These are phyloP conservation scores for Boletus insuetus DNA, from an alignment of 768 basidiomycete species.

Conservation along the genomic window DNA sequence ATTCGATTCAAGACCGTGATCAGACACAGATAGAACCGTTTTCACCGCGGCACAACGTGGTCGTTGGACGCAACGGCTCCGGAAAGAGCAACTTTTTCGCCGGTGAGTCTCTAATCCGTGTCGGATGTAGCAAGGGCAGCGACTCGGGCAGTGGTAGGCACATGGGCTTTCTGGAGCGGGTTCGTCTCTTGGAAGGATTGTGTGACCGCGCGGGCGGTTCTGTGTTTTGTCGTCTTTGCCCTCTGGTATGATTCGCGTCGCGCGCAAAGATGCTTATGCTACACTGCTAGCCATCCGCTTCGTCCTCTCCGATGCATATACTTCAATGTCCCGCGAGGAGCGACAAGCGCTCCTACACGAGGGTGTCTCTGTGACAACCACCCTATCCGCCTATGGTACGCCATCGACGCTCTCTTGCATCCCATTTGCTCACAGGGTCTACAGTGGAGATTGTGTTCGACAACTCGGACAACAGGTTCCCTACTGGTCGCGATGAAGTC, in stretches of 20 bases:
- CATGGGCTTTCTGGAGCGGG: too few relatives aligned
- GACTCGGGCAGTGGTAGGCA: not conserved
- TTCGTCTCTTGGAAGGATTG: not conserved
- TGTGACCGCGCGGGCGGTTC: not conserved
- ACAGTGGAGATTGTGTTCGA: slow-evolving; percentile 91
- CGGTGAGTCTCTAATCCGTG: slow-evolving; percentile 45
- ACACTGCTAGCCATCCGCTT: slow-evolving; percentile 80
- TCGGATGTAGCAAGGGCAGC: not conserved
- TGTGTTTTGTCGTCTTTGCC: not conserved
- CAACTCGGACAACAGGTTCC: slow-evolving; percentile 91
- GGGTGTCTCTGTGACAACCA: slow-evolving; percentile 83
- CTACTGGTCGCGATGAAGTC: slow-evolving; percentile 85
- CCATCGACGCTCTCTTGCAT: not conserved
- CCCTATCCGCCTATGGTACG: slow-evolving; percentile 86
- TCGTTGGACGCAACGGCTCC: slow-evolving; percentile 95
- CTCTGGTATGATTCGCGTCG: not conserved
- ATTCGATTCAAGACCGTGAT: slow-evolving; percentile 60
- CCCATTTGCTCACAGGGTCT: not conserved
- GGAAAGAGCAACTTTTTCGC: slow-evolving; percentile 99
- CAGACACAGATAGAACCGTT: slow-evolving; percentile 95
- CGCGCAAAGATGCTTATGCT: slow-evolving; percentile 1
- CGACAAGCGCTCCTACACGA: slow-evolving; percentile 92
- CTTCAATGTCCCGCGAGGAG: slow-evolving; percentile 92
- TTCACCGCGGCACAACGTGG: slow-evolving; percentile 90
- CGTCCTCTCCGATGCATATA: slow-evolving; percentile 96